Conservation (phyloP, 2,329 filamentous ascomycete species). For the Fusarium nisikadoi region DNA sequence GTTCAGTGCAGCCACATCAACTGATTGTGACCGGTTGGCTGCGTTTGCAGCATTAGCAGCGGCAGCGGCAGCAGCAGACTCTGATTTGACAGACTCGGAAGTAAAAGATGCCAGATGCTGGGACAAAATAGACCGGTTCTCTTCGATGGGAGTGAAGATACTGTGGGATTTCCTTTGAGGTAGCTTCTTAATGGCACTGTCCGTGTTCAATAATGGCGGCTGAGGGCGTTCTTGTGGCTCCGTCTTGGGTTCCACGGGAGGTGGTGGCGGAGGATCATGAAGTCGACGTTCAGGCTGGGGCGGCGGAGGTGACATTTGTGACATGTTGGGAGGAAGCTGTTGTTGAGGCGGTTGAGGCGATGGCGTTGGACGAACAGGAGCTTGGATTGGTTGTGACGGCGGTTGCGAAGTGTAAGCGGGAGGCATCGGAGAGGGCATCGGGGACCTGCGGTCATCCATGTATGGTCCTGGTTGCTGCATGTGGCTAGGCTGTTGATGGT, state of each 20-base stretch:
- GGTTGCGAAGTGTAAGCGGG: slow-evolving; percentile 70
- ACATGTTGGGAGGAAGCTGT: slow-evolving; percentile 59
- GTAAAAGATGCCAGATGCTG: slow-evolving; percentile 80
- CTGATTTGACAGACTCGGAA: slow-evolving; percentile 58
- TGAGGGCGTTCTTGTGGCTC: slow-evolving; percentile 61
- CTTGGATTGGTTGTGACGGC: slow-evolving; percentile 59
- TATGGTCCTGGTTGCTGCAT: slow-evolving; percentile 70
- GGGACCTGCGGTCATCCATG: slow-evolving; percentile 68
- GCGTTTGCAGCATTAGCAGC: slow-evolving; percentile 41
- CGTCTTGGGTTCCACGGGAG: slow-evolving; percentile 61
- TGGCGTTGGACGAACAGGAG: slow-evolving; percentile 62
- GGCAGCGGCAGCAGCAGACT: slow-evolving; percentile 46
- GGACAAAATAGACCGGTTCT: slow-evolving; percentile 86
- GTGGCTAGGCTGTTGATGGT: slow-evolving; percentile 33
- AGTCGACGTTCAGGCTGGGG: slow-evolving; percentile 57
- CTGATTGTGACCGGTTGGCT: slow-evolving; percentile 68
- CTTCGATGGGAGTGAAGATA: slow-evolving; percentile 97
- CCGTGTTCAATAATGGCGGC: slow-evolving; percentile 61
- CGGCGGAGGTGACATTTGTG: slow-evolving; percentile 64
- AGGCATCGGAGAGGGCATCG: slow-evolving; percentile 76
- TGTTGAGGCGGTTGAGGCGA: slow-evolving; percentile 68
- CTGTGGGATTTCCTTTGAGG: slow-evolving; percentile 86
- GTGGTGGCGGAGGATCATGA: slow-evolving; percentile 63
- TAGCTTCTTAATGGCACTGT: slow-evolving; percentile 67
- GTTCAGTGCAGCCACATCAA: slow-evolving; percentile 69